phyloP scores from a whole-genome alignment of 345 rosid genomes.

The Lumnitzera littorea region DNA sequence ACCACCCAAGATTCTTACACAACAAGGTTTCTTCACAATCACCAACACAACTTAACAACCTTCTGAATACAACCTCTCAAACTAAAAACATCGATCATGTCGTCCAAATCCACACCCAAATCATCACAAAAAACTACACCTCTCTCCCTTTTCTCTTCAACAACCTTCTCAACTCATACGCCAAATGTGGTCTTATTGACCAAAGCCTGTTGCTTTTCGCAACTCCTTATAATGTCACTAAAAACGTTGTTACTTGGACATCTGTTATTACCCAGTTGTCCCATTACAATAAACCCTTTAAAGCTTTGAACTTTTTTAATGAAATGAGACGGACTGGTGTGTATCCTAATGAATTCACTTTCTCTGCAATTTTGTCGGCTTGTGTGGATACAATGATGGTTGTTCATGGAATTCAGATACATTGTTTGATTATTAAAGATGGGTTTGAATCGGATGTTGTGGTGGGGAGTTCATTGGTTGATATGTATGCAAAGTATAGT shows the following conservation, averaged over 20 bases:
- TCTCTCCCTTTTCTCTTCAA: conserved; percentile 26
- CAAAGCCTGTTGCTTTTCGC: conserved; percentile 28
- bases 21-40: background rate
- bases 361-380: conserved; percentile 31
- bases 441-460: conserved; percentile 18
- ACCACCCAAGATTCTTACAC: too few relatives aligned
- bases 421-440: conserved; percentile 21
- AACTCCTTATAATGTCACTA: conserved; percentile 9
- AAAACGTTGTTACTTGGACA: conserved; percentile 31
- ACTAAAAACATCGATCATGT: conserved; percentile 22
- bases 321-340: conserved; percentile 29
- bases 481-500: conserved; percentile 29
- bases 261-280: conserved; percentile 25
- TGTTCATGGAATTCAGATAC: conserved; percentile 25
- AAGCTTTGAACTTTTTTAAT: conserved; percentile 20
- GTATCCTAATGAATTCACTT: conserved; percentile 29
- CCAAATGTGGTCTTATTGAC: conserved; percentile 20
- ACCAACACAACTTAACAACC: conserved; percentile 18
- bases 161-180: conserved; percentile 29
- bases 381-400: conserved; percentile 14
- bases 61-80: conserved; percentile 14
- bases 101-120: conserved; percentile 25
- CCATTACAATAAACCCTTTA: conserved; percentile 18
- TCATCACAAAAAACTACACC: conserved; percentile 18
- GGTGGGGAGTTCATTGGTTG: conserved; percentile 21